Conservation (phyloP, 805 yeast genomes). For the Ogataea naganishii region DNA sequence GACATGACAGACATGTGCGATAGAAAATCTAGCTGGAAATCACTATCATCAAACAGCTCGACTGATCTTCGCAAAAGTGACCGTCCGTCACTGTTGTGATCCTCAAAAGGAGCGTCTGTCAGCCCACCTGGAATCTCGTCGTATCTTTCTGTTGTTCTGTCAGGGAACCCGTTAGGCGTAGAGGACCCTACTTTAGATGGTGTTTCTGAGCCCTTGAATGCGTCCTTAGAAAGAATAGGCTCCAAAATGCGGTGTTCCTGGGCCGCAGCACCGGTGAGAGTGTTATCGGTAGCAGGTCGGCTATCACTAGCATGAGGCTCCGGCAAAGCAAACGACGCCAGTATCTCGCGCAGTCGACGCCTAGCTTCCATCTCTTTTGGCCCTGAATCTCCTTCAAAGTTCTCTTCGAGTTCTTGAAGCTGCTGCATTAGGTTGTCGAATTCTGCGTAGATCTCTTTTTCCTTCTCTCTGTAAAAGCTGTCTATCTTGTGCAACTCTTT, state of each 20-base stretch:
- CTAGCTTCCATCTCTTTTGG: conserved; percentile 12
- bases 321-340: conserved; percentile 4
- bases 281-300: too few species aligned
- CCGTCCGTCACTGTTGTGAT: too few species aligned
- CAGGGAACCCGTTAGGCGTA: too few species aligned
- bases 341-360: conserved; percentile 7
- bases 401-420: conserved; percentile 48
- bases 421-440: conserved; percentile 54
- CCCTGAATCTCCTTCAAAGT: conserved; percentile 14
- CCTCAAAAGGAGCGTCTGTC: too few species aligned
- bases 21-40: conserved; percentile 27
- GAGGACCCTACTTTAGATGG: too few species aligned
- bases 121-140: too few species aligned
- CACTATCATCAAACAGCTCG: conserved; percentile 27
- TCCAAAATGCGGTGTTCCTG: conserved; percentile 3
- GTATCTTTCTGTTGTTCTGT: too few species aligned
- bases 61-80: conserved; percentile 13
- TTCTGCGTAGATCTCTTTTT: conserved; percentile 42
- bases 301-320: neutral
- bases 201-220: conserved; percentile 11
- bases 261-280: too few species aligned
- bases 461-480: conserved; percentile 62
- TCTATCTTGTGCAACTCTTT: conserved; percentile 71
- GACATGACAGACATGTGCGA: conserved; percentile 53
- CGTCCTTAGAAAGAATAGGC: conserved; percentile 12